phyloP scores from a whole-genome alignment of 2,329 filamentous ascomycete species.

The Colletotrichum orchidophilum region DNA sequence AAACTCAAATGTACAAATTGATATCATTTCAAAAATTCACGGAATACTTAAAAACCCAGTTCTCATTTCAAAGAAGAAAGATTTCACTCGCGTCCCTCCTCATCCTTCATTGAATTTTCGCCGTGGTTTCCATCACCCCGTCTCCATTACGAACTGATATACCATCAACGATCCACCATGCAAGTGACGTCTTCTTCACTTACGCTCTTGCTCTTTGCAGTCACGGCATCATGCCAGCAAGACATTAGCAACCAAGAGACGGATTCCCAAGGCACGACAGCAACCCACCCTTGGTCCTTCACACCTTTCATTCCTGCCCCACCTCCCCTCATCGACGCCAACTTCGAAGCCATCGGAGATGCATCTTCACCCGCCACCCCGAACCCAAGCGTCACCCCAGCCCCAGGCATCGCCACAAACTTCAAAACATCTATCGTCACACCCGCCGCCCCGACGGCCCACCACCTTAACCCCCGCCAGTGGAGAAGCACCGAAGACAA shows the following conservation, averaged over 20 bases:
- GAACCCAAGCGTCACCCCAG: too few species aligned
- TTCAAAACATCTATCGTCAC: background rate
- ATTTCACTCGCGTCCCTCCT: too few species aligned
- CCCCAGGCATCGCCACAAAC: background rate
- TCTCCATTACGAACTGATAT: background rate
- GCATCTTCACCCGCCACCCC: background rate
- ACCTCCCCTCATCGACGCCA: background rate
- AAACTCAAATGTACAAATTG: background rate
- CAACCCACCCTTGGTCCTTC: background rate
- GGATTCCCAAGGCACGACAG: background rate
- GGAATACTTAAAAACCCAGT: too few species aligned
- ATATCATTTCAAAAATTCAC: too few species aligned
- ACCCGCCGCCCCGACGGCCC: too few species aligned
- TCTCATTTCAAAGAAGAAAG: too few species aligned
- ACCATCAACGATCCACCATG: background rate
- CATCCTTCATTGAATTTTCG: background rate
- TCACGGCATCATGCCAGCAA: background rate
- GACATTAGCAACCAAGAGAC: background rate
- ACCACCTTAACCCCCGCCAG: too few species aligned
- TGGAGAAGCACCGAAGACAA: too few species aligned
- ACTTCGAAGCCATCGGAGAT: background rate
- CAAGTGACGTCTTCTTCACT: background rate
- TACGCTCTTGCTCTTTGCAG: background rate
- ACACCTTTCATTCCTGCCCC: background rate
- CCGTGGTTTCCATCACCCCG: rapidly evolving